These are phyloP conservation scores for Aeschynomene evenia DNA, from an alignment of 306 rosid species.

Conservation along the genomic window DNA sequence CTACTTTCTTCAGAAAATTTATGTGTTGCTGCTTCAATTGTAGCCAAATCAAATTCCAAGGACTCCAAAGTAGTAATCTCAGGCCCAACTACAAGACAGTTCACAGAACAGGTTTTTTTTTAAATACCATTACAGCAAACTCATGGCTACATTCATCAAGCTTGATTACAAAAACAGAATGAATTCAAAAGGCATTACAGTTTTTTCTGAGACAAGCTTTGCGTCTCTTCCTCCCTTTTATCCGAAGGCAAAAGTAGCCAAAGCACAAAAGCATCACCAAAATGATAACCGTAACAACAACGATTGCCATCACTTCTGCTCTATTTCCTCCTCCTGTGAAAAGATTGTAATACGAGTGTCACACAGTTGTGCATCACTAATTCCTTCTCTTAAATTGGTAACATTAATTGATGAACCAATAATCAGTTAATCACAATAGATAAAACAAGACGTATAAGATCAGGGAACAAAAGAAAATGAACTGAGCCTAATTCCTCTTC, in stretches of 20 bases:
- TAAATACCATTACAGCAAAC: neutral
- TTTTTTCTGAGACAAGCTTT: neutral
- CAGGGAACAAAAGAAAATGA: neutral
- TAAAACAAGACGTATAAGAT: neutral
- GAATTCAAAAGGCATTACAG: conserved; percentile 30
- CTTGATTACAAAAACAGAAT: neutral
- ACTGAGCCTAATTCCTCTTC: conserved; percentile 19
- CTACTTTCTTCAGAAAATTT: conserved; percentile 39
- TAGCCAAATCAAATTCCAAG: conserved; percentile 45
- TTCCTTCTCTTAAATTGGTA: neutral
- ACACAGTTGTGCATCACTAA: neutral
- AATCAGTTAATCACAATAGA: too few relatives aligned
- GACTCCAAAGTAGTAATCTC: conserved; percentile 41
- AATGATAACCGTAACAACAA: conserved; percentile 29
- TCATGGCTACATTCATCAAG: neutral
- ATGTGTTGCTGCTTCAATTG: conserved; percentile 51
- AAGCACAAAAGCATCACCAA: conserved; percentile 11
- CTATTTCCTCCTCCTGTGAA: conserved; percentile 36
- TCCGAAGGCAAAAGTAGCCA: conserved; percentile 26
- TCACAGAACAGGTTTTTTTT: neutral
- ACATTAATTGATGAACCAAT: neutral
- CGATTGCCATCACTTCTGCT: conserved; percentile 18
- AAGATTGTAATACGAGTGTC: conserved; percentile 2
- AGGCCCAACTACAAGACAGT: conserved; percentile 31
- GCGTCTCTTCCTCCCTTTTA: conserved; percentile 26